Base-by-base conservation (phyloP, 805 yeast genomes). In the Limtongia smithiae region DNA sequence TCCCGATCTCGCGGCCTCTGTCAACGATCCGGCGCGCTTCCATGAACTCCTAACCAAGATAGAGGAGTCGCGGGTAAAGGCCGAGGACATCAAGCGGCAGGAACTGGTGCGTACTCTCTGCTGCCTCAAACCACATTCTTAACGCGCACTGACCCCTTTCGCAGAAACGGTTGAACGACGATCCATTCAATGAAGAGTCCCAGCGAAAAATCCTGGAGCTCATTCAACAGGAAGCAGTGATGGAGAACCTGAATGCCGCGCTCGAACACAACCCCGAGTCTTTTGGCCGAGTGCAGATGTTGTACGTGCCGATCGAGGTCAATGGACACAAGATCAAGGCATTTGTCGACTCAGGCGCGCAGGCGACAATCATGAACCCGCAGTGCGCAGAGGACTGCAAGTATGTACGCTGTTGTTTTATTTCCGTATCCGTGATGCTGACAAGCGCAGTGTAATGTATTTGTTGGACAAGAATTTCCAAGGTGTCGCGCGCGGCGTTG, bases 291-390 rank as follows among this genome's bases (percentile, higher is more conserved):
- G 94, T 91, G 2, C 78, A 78, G 28, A 89, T 93, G 96, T 74
- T 93, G 34, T 91, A 83, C 67, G 80, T 93, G 14, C 74, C 81
- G 48, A 74, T 88, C 35, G 82, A 79, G 57, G 83, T 91, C 32
- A 90, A 93, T 61, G 91, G 93, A 1, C 73, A 75, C 39, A 81
- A 82, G 20, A 83, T 89, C 2, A 86, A 86, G 64, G 97, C 97
- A 0, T 88, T 93, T 71, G 95, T 93, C 4, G 99, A 93, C 65
- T 81, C 97, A 0, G 98, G 99, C 2, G 97, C 99, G 0, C 96
- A 89, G 66, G 72, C 80, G 25, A 89, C 98, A 0, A 82, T 93
- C 35, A 66, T 93, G 62, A 81, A 89, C 28, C 85, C 94, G 1
- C 70, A 72, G 36, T 72, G 90, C 55, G 96, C 95, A 0, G 85